Percentiles rank a stretch among this genome's conserved stretches.
Evolutionary conservation across 2,329 filamentous ascomycete genomes (phyloP).

Genomic region (Delphinella strobiligena): DNA sequence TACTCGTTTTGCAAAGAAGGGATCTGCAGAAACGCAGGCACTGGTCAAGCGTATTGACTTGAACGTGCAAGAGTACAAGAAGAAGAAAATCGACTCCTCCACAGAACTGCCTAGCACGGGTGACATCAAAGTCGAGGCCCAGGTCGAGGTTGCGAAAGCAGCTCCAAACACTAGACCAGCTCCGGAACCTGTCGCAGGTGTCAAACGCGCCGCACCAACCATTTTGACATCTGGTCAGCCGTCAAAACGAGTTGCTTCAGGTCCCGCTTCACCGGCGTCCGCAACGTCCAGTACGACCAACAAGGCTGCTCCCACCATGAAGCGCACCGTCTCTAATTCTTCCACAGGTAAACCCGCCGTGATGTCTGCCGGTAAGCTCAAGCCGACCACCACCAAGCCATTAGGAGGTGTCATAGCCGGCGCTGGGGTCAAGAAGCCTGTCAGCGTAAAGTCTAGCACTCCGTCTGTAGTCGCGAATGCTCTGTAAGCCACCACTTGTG

Average conservation of each 20-base stretch:
- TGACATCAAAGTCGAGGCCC: constrained; percentile 3
- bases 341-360: constrained; percentile 17
- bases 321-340: constrained; percentile 13
- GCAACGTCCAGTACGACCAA: neutral
- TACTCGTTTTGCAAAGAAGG: constrained; percentile 51
- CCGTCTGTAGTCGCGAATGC: constrained; percentile 10
- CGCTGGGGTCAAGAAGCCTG: constrained; percentile 17
- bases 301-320: constrained; percentile 9
- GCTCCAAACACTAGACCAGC: constrained; percentile 8
- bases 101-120: too few species aligned
- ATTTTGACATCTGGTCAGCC: constrained; percentile 11
- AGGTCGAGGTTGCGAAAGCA: too few species aligned
- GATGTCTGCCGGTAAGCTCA: constrained; percentile 13
- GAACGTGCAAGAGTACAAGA: constrained; percentile 29
- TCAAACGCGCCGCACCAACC: constrained; percentile 18
- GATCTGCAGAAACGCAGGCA: constrained; percentile 51
- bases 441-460: constrained; percentile 10
- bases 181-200: constrained; percentile 17
- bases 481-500: neutral
- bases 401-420: constrained; percentile 9
- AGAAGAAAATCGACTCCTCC: constrained; percentile 20
- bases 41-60: constrained; percentile 44
- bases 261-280: neutral
- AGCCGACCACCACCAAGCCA: constrained; percentile 10
- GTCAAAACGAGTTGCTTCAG: constrained; percentile 20